phyloP scores from a whole-genome alignment of 2,329 filamentous ascomycete species.

The Plenodomus tracheiphilus region DNA sequence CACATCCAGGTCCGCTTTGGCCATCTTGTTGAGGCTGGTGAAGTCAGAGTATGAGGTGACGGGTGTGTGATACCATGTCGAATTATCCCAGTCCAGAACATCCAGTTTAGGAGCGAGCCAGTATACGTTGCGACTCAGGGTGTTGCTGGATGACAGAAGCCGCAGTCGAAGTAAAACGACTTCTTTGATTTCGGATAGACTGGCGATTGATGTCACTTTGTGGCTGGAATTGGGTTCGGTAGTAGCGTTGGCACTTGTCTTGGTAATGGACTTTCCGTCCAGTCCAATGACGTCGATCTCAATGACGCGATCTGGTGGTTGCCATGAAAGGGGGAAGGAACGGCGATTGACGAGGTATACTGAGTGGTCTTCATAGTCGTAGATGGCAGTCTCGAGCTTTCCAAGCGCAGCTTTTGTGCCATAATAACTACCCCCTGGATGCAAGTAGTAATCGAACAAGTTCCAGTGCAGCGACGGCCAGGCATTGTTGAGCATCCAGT shows the following conservation, averaged over 20 bases:
- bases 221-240: constrained; percentile 51
- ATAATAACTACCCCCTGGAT: constrained; percentile 61
- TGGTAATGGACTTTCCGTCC: constrained; percentile 50
- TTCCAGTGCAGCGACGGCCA: constrained; percentile 70
- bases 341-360: constrained; percentile 62
- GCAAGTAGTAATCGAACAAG: constrained; percentile 65
- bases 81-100: constrained; percentile 58
- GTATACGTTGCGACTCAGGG: constrained; percentile 63
- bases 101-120: constrained; percentile 58
- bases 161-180: constrained; percentile 57
- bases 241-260: constrained; percentile 21
- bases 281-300: constrained; percentile 55
- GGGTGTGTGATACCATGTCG: constrained; percentile 64
- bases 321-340: constrained; percentile 40
- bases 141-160: constrained; percentile 43
- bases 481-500: constrained; percentile 70
- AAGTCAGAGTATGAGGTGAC: constrained; percentile 57
- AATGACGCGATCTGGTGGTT: constrained; percentile 44
- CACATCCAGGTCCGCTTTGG: constrained; percentile 9
- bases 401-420: constrained; percentile 56
- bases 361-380: constrained; percentile 53
- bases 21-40: constrained; percentile 47
- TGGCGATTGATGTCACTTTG: constrained; percentile 26
- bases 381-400: constrained; percentile 58
- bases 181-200: constrained; percentile 42